Evolutionary conservation across 2,329 filamentous ascomycete genomes (phyloP), one percentile per base, ranked within the genome.

Genomic region (Cladosporium sp.): DNA sequence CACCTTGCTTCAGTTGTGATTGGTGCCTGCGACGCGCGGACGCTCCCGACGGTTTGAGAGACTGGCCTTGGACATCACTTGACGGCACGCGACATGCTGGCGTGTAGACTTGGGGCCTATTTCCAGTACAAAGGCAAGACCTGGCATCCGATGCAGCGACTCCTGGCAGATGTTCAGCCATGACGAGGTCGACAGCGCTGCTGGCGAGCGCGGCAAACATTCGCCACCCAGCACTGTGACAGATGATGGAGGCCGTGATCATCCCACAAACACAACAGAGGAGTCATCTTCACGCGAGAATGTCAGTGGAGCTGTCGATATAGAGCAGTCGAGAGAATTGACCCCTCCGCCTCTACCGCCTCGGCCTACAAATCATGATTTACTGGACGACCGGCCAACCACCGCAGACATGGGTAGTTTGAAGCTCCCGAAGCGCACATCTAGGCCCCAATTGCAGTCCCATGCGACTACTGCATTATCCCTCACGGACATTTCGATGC

Each of bases 391-490:
- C 58, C 39, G 45, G 17, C 44, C 49, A 22, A 61, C 62, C 58
- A 42, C 48, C 17, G 39, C 48, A 22, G 61, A 57, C 36, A 58
- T 66, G 61, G 63, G 64, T 47, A 65, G 69, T 60, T 58, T 73
- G 45, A 65, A 72, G 44, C 60, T 71, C 10, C 67, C 71, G 3
- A 71, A 72, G 24, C 70, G 68, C 39, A 53, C 70, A 20, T 70
- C 70, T 4, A 55, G 72, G 53, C 76, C 77, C 22, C 71, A 74
- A 57, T 66, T 80, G 17, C 71, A 76, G 24, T 85, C 88, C 1
- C 85, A 84, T 59, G 85, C 93, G 48, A 97, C 92, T 3, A 97
- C 91, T 0, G 91, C 91, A 9, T 69, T 97, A 13, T 93, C 91
- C 0, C 82, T 90, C 15, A 81, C 91, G 61, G 91, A 93, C 64